Base-by-base conservation (phyloP, 306 rosid species). In the Notholithocarpus densiflorus region DNA sequence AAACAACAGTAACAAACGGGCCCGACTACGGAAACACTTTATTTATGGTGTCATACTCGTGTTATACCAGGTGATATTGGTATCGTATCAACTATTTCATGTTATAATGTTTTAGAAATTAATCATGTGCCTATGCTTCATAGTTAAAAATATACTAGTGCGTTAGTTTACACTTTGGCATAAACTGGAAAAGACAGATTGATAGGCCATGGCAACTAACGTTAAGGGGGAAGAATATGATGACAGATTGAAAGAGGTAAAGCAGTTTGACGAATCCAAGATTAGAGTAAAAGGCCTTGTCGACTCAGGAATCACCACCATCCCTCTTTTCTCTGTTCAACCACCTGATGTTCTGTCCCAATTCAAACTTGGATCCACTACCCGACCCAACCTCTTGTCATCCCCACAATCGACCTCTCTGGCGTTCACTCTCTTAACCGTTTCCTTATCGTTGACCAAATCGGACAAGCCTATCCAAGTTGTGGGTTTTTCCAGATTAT, bases 401-500 rank as follows among this genome's bases (percentile, higher is more conserved):
- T 81, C 37, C 89, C 87, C 1, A 75, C 77, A 56, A 80, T 87
- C 66, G 82, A 87, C 56, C 82, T 87, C 31, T 20, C 75, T 9
- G 74, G 31, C n/a, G 8, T 77, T 14, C 5, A 70, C 68, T 61
- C 81, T 23, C 73, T 59, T 2, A 32, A 55, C 9, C 90, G 86
- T 6, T 26, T 77, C 20, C 21, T 60, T 0, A 21, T 84, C 21
- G 87, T 78, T 20, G 80, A 74, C n/a, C 77, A 80, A 13, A 45
- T 86, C 61, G 57, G 61, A 59, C 65, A n/a, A 26, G 87, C 90
- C 14, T 65, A 85, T 37, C 68, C 87, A 2, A 60, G 77, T 6
- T 34, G 56, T 27, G 84, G 87, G 6, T 79, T 86, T 81, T 89
- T 89, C 84, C 87, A 82, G 60, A 80, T 86, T 59, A 74, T 83